Percentiles rank a stretch among this genome's conserved stretches.
Conservation (phyloP, 306 rosid species). For the Lablab purpureus region DNA sequence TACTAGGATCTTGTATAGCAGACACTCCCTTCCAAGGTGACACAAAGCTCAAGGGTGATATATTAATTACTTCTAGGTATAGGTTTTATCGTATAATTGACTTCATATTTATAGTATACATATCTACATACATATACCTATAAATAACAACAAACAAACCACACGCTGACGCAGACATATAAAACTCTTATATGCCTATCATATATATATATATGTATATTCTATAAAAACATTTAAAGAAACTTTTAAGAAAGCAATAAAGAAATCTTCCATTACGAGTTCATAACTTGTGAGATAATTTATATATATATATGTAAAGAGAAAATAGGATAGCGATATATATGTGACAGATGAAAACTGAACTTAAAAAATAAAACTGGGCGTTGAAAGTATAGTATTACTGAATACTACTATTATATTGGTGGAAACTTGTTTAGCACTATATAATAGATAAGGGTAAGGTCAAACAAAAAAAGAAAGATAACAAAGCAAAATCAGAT, state of each 20-base stretch:
- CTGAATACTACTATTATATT: neutral
- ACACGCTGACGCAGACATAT: neutral
- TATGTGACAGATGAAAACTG: neutral
- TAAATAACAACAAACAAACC: neutral
- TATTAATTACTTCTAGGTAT: neutral
- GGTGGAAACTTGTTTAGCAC: neutral
- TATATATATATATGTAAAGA: neutral
- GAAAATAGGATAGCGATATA: neutral
- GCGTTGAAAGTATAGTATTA: neutral
- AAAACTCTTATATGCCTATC: neutral
- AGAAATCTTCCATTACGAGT: neutral
- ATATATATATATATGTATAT: neutral
- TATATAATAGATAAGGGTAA: neutral
- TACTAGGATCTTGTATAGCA: neutral
- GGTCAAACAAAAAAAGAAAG: neutral
- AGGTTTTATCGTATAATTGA: neutral
- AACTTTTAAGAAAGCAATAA: neutral
- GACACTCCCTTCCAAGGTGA: neutral
- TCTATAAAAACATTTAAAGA: neutral
- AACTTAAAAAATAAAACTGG: neutral
- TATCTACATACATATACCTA: neutral
- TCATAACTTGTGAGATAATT: too few species aligned
- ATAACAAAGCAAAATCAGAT: neutral
- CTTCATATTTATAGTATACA: constrained; percentile 5
- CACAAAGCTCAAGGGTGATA: constrained; percentile 15